Conservation (phyloP, 352 stramenopile genomes). For the Phytophthora nicotianae region DNA sequence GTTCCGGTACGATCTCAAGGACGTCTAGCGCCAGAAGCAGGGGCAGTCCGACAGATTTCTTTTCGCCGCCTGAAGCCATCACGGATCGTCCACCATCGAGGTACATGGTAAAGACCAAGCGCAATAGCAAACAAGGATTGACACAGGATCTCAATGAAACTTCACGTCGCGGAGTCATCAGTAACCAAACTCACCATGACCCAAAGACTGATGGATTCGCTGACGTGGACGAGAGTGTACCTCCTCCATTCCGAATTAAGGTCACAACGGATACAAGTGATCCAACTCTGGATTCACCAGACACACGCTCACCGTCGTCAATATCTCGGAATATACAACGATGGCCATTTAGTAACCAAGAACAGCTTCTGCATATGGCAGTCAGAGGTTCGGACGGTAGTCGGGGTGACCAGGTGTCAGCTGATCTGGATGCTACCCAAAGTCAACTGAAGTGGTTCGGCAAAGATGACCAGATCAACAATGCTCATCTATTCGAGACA, state of each 20-base stretch:
- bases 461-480: slow-evolving; percentile 64
- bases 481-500: slow-evolving; percentile 61
- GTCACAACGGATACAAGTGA: slow-evolving; percentile 62
- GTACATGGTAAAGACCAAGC: slow-evolving; percentile 76
- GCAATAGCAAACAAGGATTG: slow-evolving; percentile 19
- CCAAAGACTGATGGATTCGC: slow-evolving; percentile 81
- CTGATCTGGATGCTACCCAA: slow-evolving; percentile 8
- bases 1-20: slow-evolving; percentile 15
- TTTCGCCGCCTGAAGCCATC: background rate
- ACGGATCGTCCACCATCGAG: slow-evolving; percentile 66
- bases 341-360: slow-evolving; percentile 49
- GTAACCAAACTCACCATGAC: slow-evolving; percentile 71
- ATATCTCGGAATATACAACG: slow-evolving; percentile 21
- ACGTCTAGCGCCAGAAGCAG: slow-evolving; percentile 13
- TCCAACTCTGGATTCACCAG: slow-evolving; percentile 10
- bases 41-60: slow-evolving; percentile 2
- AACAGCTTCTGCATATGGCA: slow-evolving; percentile 31
- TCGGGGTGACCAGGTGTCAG: slow-evolving; percentile 18
- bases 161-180: slow-evolving; percentile 51
- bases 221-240: slow-evolving; percentile 80
- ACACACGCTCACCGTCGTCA: background rate
- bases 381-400: slow-evolving; percentile 15
- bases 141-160: slow-evolving; percentile 15
- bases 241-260: slow-evolving; percentile 80
- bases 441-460: slow-evolving; percentile 53